These are phyloP conservation scores for Microcyclosporella mali DNA, from an alignment of 2,329 filamentous ascomycete species.

Conservation along the genomic window DNA sequence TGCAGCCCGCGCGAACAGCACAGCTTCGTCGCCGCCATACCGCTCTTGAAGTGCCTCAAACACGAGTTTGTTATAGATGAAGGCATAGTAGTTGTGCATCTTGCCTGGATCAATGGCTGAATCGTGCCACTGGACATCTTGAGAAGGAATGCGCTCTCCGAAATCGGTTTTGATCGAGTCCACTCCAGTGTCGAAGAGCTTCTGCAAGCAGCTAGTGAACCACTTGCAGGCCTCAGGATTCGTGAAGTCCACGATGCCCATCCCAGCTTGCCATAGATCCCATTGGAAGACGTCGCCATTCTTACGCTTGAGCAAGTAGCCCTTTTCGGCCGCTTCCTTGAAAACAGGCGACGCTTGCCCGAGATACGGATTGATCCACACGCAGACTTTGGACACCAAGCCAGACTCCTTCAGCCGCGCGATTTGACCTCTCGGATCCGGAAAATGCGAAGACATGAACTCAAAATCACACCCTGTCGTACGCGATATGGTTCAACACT, in stretches of 20 bases:
- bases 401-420: slow-evolving; percentile 57
- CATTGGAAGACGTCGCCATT: slow-evolving; percentile 68
- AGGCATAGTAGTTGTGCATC: slow-evolving; percentile 76
- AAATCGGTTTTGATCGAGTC: slow-evolving; percentile 73
- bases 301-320: slow-evolving; percentile 63
- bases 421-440: slow-evolving; percentile 61
- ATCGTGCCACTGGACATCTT: slow-evolving; percentile 61
- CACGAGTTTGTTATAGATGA: slow-evolving; percentile 64
- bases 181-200: slow-evolving; percentile 62
- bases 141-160: slow-evolving; percentile 63
- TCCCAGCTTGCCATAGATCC: slow-evolving; percentile 72
- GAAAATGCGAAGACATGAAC: slow-evolving; percentile 63
- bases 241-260: slow-evolving; percentile 69
- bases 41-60: slow-evolving; percentile 57
- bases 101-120: slow-evolving; percentile 52
- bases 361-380: slow-evolving; percentile 73
- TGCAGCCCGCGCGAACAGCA: slow-evolving; percentile 63
- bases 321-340: slow-evolving; percentile 56
- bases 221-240: slow-evolving; percentile 62
- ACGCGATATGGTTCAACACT: too few species aligned
- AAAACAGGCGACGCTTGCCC: slow-evolving; percentile 64
- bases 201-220: slow-evolving; percentile 57
- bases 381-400: slow-evolving; percentile 57
- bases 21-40: slow-evolving; percentile 48
- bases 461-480: slow-evolving; percentile 72